phyloP scores from a whole-genome alignment of 192 early-diverging fungal species.

The Diversispora eburnea region DNA sequence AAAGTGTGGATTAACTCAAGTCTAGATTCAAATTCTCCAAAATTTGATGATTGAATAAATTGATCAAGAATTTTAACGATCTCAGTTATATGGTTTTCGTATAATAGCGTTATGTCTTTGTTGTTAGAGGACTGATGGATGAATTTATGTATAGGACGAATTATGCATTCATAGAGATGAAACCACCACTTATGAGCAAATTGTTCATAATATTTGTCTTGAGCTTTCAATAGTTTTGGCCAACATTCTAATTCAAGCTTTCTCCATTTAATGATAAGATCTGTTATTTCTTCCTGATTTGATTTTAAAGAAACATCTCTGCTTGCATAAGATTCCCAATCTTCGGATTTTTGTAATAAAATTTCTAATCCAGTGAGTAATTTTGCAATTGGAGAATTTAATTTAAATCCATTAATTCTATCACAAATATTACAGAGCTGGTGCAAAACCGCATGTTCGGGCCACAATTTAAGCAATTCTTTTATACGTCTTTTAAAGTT shows the following conservation, averaged over 20 bases:
- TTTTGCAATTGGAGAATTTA: constrained; percentile 84
- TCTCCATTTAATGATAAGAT: constrained; percentile 84
- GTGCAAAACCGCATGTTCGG: constrained; percentile 84
- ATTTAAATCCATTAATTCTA: constrained; percentile 62
- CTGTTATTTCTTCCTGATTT: constrained; percentile 63
- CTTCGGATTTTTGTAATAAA: constrained; percentile 82
- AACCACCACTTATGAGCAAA: constrained; percentile 86
- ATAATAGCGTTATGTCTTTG: constrained; percentile 4
- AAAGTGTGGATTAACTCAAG: constrained; percentile 69
- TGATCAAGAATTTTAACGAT: constrained; percentile 74
- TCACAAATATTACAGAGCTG: constrained; percentile 63
- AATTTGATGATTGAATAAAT: constrained; percentile 69
- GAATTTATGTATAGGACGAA: constrained; percentile 40
- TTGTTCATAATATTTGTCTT: constrained; percentile 68
- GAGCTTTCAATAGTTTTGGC: constrained; percentile 78
- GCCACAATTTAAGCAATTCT: constrained; percentile 76
- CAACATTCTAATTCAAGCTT: constrained; percentile 88
- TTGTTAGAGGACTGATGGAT: constrained; percentile 18
- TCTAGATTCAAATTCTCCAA: constrained; percentile 77
- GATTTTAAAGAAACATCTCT: constrained; percentile 71
- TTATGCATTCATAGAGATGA: constrained; percentile 66
- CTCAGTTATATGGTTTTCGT: constrained; percentile 39
- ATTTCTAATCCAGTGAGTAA: constrained; percentile 86
- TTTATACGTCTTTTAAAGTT: constrained; percentile 56
- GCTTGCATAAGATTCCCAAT: constrained; percentile 91